Conservation (phyloP, 2,329 filamentous ascomycete species). For the Scytalidium sp. region DNA sequence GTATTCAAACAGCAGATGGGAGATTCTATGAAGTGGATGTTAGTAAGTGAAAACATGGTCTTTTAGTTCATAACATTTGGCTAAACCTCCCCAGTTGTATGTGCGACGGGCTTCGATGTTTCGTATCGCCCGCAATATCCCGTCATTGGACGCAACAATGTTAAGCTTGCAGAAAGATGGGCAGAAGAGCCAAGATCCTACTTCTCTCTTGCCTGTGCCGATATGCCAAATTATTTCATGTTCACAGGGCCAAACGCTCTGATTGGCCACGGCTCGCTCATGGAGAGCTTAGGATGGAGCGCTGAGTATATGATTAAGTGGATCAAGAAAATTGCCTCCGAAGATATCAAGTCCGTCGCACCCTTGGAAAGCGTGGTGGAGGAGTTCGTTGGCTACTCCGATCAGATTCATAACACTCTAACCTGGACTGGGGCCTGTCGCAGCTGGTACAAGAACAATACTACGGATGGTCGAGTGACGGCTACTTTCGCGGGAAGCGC, state of each 20-base stretch:
- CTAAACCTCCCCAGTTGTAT: slow-evolving; percentile 27
- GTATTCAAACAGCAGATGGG: slow-evolving; percentile 1
- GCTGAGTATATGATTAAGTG: slow-evolving; percentile 31
- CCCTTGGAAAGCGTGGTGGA: slow-evolving; percentile 33
- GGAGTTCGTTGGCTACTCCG: slow-evolving; percentile 36
- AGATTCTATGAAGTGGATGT: not conserved
- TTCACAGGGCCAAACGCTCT: slow-evolving; percentile 7
- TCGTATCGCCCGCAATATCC: slow-evolving; percentile 10
- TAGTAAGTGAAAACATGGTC: not conserved
- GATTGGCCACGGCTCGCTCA: slow-evolving; percentile 18
- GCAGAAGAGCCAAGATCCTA: slow-evolving; percentile 5
- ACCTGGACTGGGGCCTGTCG: slow-evolving; percentile 36
- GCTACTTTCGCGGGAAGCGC: slow-evolving; percentile 42
- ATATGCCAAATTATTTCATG: slow-evolving; percentile 5
- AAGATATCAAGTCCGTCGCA: slow-evolving; percentile 30
- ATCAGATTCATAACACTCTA: slow-evolving; percentile 39
- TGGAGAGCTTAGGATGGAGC: slow-evolving; percentile 25
- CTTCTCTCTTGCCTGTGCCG: slow-evolving; percentile 6
- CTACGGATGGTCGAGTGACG: slow-evolving; percentile 39
- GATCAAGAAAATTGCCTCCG: slow-evolving; percentile 27
- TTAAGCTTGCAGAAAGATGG: slow-evolving; percentile 9
- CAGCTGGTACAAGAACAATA: slow-evolving; percentile 46
- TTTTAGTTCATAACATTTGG: not conserved
- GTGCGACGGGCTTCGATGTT: slow-evolving; percentile 26
- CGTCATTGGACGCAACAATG: slow-evolving; percentile 8